Evolutionary conservation across 768 basidiomycete genomes (phyloP).

Genomic region (Tulasnella calospora): DNA sequence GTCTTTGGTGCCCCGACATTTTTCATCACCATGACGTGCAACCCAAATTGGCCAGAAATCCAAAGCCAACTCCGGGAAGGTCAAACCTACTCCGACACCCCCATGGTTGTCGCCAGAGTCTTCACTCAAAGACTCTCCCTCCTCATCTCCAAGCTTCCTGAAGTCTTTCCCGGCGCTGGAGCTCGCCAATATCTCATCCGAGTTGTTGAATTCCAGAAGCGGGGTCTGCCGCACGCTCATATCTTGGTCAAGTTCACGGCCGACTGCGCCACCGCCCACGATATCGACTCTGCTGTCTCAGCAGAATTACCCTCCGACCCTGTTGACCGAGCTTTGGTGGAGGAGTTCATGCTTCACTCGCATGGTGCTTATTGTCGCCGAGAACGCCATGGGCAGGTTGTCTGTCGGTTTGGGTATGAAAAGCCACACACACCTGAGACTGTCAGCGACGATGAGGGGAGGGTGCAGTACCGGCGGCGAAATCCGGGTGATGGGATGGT

Average conservation of each 20-base stretch:
- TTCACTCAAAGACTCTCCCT: slow-evolving; percentile 38
- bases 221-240: slow-evolving; percentile 43
- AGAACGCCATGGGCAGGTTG: slow-evolving; percentile 26
- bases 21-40: slow-evolving; percentile 52
- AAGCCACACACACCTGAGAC: slow-evolving; percentile 32
- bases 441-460: slow-evolving; percentile 33
- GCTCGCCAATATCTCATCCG: slow-evolving; percentile 37
- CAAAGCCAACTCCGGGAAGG: slow-evolving; percentile 39
- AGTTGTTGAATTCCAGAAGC: slow-evolving; percentile 43
- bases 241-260: slow-evolving; percentile 38
- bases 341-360: slow-evolving; percentile 38
- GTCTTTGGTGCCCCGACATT: slow-evolving; percentile 41
- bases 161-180: slow-evolving; percentile 38
- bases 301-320: slow-evolving; percentile 38
- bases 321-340: slow-evolving; percentile 33
- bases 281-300: slow-evolving; percentile 38
- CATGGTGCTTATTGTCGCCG: slow-evolving; percentile 38
- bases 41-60: slow-evolving; percentile 50
- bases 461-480: slow-evolving; percentile 28
- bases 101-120: slow-evolving; percentile 38
- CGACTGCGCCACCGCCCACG: slow-evolving; percentile 31
- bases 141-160: slow-evolving; percentile 33
- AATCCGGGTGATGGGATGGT: not conserved
- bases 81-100: slow-evolving; percentile 38
- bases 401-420: slow-evolving; percentile 33